Evolutionary conservation across 148 eudicot species (phyloP).

Genomic region (Chenopodium quinoa): DNA sequence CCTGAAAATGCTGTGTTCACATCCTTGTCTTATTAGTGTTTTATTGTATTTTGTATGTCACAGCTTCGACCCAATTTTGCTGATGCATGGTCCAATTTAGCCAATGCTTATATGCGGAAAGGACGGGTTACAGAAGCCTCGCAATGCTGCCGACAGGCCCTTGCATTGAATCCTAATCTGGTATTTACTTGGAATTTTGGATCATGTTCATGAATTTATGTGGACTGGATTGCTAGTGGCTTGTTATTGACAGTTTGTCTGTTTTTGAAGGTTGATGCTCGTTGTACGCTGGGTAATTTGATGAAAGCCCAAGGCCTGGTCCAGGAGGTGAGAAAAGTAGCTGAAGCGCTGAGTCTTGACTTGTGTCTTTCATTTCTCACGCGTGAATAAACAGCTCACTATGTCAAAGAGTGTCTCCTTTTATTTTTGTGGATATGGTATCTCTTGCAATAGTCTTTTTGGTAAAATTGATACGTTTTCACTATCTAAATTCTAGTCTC

Average conservation of each 20-base stretch:
- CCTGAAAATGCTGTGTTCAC: neutral
- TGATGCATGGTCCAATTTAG: conserved; percentile 98
- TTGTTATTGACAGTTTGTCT: conserved; percentile 12
- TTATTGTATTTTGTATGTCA: conserved; percentile 21
- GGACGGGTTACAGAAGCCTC: conserved; percentile 83
- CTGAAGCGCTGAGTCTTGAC: neutral
- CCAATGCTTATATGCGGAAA: conserved; percentile 88
- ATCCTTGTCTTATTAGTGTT: neutral
- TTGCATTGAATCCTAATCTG: conserved; percentile 77
- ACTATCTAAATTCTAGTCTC: no score
- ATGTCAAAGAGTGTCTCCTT: neutral
- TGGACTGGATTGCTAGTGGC: conserved; percentile 3
- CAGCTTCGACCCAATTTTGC: conserved; percentile 96
- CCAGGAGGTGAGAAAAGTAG: conserved; percentile 60
- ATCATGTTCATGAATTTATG: neutral
- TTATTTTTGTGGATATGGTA: neutral
- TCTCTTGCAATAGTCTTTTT: no score
- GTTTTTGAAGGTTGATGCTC: conserved; percentile 80
- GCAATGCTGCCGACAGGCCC: conserved; percentile 94
- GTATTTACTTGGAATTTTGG: conserved; percentile 29
- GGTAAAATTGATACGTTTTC: no score
- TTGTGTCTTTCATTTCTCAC: no score
- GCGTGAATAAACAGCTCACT: neutral
- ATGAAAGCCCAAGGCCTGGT: conserved; percentile 91
- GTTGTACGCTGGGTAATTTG: conserved; percentile 87